Percentiles rank a stretch among this genome's conserved stretches.
phyloP scores from a whole-genome alignment of 352 stramenopile genomes.

The Pythium insidiosum region DNA sequence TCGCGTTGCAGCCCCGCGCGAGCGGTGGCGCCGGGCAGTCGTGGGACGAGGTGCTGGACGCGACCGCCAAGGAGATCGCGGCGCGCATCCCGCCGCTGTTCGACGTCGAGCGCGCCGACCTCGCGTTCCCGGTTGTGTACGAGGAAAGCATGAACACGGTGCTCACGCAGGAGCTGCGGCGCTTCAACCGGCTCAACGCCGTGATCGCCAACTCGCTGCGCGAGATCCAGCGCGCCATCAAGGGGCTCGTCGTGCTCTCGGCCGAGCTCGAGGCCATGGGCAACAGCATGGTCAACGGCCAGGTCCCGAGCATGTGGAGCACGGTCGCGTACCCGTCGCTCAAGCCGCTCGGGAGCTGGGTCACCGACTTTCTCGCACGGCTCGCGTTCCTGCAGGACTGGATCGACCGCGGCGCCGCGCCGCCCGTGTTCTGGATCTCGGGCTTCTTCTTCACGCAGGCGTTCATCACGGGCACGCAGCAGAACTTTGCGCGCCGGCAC shows the following conservation, averaged over 20 bases:
- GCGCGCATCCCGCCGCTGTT: slow-evolving; percentile 64
- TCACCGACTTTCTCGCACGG: slow-evolving; percentile 85
- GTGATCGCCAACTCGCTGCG: slow-evolving; percentile 72
- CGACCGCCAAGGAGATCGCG: slow-evolving; percentile 85
- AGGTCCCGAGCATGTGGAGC: slow-evolving; percentile 83
- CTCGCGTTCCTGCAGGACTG: slow-evolving; percentile 79
- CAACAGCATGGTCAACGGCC: slow-evolving; percentile 89
- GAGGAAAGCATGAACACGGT: slow-evolving; percentile 88
- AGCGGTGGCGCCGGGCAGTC: slow-evolving; percentile 77
- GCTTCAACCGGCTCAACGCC: slow-evolving; percentile 85
- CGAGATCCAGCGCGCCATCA: slow-evolving; percentile 89
- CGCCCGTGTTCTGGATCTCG: slow-evolving; percentile 90
- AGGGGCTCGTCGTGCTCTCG: slow-evolving; percentile 91
- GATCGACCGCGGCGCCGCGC: slow-evolving; percentile 65
- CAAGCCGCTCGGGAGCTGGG: slow-evolving; percentile 89
- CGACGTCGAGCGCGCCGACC: slow-evolving; percentile 86
- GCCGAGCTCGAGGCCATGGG: slow-evolving; percentile 90
- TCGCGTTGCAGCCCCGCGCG: slow-evolving; percentile 86
- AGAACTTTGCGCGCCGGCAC: slow-evolving; percentile 91
- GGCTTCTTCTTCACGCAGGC: slow-evolving; percentile 94
- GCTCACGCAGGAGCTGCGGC: slow-evolving; percentile 86
- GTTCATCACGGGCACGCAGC: slow-evolving; percentile 91
- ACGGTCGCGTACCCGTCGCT: slow-evolving; percentile 86
- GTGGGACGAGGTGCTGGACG: slow-evolving; percentile 84
- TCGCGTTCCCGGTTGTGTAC: slow-evolving; percentile 80